A percentile compares a stretch with the other conserved stretches of the same genome.
phyloP scores from a whole-genome alignment of 495 filamentous ascomycete species.

The Aspergillus wentii region DNA sequence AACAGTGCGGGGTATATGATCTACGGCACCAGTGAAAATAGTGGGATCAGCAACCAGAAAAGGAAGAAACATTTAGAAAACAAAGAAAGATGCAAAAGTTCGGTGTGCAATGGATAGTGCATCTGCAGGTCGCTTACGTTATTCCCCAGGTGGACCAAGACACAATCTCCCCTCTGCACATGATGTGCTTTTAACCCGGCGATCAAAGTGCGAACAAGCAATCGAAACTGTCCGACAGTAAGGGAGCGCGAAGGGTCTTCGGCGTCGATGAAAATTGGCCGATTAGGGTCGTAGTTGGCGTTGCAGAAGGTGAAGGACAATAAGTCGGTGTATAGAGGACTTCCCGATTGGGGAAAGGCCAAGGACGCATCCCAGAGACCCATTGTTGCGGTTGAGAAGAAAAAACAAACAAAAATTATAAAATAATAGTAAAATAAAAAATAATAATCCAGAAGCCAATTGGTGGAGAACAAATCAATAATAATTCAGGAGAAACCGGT shows the following conservation, averaged over 20 bases:
- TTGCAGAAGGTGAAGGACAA: conserved; percentile 36
- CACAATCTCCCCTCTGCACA: conserved; percentile 51
- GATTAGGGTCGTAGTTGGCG: conserved; percentile 30
- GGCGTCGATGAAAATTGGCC: conserved; percentile 53
- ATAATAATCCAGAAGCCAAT: neutral
- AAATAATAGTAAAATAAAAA: neutral
- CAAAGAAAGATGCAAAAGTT: conserved; percentile 5
- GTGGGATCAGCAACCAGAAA: conserved; percentile 5
- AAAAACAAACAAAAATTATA: neutral
- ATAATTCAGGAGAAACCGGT: too few relatives aligned
- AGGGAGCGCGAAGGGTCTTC: conserved; percentile 49
- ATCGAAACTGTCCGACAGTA: conserved; percentile 44
- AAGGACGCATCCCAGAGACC: conserved; percentile 27
- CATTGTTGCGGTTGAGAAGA: conserved; percentile 17
- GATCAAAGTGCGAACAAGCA: conserved; percentile 45
- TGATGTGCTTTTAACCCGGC: conserved; percentile 52
- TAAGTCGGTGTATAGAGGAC: conserved; percentile 34
- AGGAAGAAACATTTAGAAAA: conserved; percentile 1
- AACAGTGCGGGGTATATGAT: conserved; percentile 46
- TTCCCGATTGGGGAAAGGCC: conserved; percentile 14
- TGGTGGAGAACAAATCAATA: too few relatives aligned
- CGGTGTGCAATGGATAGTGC: neutral
- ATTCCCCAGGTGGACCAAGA: conserved; percentile 59
- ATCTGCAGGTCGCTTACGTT: conserved; percentile 42
- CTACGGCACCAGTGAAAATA: conserved; percentile 15